Evolutionary conservation across 345 rosid species (phyloP).

Genomic region (Raphanus raphanistrum): DNA sequence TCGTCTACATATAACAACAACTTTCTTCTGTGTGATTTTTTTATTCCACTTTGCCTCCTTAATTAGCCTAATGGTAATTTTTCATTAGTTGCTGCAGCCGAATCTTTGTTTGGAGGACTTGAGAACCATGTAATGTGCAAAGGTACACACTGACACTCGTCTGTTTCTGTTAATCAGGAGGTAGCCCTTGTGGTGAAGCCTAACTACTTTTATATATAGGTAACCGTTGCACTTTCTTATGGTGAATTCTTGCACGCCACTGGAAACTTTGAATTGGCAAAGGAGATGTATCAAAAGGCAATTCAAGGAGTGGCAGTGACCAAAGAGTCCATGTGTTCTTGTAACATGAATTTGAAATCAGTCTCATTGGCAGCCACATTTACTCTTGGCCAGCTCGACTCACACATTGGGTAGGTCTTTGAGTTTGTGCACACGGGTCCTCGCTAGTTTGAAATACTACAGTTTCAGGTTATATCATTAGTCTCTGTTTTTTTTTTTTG

Average conservation of each 20-base stretch:
- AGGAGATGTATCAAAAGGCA: constrained; percentile 62
- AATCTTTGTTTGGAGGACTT: constrained; percentile 50
- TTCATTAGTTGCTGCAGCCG: constrained; percentile 43
- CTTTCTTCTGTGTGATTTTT: background rate
- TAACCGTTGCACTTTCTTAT: constrained; percentile 55
- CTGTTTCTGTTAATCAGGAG: no score
- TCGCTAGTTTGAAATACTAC: background rate
- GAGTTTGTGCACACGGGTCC: background rate
- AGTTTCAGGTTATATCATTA: no score
- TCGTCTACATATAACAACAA: background rate
- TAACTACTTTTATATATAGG: no score
- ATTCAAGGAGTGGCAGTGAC: constrained; percentile 44
- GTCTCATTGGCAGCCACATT: constrained; percentile 65
- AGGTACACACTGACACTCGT: constrained; percentile 33
- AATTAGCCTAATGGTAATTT: constrained; percentile 14
- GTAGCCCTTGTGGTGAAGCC: no score
- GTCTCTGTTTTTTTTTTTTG: background rate
- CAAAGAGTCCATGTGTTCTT: constrained; percentile 56
- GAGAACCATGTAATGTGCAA: constrained; percentile 39
- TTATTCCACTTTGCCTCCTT: background rate
- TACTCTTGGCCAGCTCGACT: constrained; percentile 87
- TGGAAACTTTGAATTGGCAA: constrained; percentile 57
- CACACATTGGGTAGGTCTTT: constrained; percentile 67
- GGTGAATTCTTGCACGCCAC: constrained; percentile 73
- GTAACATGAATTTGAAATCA: constrained; percentile 77